These are phyloP conservation scores for Saposhnikovia divaricata DNA, from an alignment of 129 eudicot species.

Conservation along the genomic window DNA sequence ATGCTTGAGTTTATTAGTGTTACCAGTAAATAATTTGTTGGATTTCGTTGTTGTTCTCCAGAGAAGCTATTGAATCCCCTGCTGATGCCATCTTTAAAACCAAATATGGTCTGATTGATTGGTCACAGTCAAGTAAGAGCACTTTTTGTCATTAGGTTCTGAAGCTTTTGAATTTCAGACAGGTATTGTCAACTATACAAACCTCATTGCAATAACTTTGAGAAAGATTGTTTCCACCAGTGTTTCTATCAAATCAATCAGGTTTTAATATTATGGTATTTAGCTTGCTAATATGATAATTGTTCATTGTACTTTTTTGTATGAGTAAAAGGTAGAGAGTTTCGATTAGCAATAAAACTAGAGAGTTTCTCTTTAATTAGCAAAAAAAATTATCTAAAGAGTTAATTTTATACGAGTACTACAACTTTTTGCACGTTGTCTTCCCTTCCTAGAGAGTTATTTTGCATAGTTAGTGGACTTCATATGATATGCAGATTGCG, in stretches of 20 bases:
- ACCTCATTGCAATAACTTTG: not conserved
- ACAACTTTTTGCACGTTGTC: not conserved
- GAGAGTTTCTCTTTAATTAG: too few species aligned
- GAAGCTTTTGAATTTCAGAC: not conserved
- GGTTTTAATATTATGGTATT: too few species aligned
- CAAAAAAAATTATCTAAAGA: too few species aligned
- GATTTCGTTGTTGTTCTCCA: too few species aligned
- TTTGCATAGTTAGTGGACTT: not conserved
- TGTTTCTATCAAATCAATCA: not conserved
- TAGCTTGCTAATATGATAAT: not conserved
- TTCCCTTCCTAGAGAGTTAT: not conserved
- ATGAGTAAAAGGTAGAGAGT: too few species aligned
- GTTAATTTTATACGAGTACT: not conserved
- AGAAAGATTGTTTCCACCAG: not conserved
- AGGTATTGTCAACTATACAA: not conserved
- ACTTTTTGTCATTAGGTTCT: not conserved
- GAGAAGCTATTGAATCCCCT: constrained; percentile 57
- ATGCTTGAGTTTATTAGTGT: too few species aligned
- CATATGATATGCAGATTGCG: not conserved
- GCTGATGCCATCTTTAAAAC: constrained; percentile 60
- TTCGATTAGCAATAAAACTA: too few species aligned
- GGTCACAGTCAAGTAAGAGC: constrained; percentile 77
- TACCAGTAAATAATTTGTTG: too few species aligned
- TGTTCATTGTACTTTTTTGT: not conserved
- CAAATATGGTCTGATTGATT: constrained; percentile 68